Base-by-base conservation (phyloP, 1,139 yeast species). In the Pichia sorboxylosa region DNA sequence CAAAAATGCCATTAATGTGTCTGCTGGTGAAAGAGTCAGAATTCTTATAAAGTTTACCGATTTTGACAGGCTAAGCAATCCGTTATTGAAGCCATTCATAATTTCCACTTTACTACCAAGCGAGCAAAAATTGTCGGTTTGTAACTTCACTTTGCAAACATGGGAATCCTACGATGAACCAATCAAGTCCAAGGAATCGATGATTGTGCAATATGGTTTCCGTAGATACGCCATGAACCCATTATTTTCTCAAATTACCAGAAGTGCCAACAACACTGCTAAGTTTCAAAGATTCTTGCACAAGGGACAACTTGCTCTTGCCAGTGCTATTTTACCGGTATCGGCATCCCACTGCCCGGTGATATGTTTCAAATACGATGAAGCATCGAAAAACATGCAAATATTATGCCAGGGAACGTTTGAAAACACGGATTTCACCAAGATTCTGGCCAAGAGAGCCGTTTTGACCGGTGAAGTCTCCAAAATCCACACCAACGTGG, bases 391-490 rank as follows among this genome's bases (percentile, higher is more conserved):
- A 3, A 29, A 33, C 14, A 52, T 85, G 26, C 80, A 80, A 47
- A 64, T 85, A 34, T 64, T 90, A 17, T 98, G 94, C 6, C 82
- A 83, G 43, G 99, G 99, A 27, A 73, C 94, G 0, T 82, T 84
- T 61, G 66, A 82, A 49, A 85, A 84, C 51, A 72, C 87, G 30
- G 96, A 90, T 56, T 84, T 80, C 48, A 69, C 80, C 14, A 71
- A 98, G 57, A 68, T 87, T 18, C 55, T 85, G 38, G 94, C 93
- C 22, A 87, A 90, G 66, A 72, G 97, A 51, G 77, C 80, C 4
- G 76, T 90, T 8, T 62, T 92, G 39, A 90, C 98, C 0, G 98
- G 98, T 34, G 87, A 84, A 46, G 94, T 97, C 26, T 78, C 85
- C 57, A 90, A 87, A 64, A 87, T 92, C 49, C 96, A 92, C 64